Evolutionary conservation across 2,329 filamentous ascomycete species (phyloP), one percentile per base, ranked within the genome.

Genomic region (Coccinonectria pachysandricola): DNA sequence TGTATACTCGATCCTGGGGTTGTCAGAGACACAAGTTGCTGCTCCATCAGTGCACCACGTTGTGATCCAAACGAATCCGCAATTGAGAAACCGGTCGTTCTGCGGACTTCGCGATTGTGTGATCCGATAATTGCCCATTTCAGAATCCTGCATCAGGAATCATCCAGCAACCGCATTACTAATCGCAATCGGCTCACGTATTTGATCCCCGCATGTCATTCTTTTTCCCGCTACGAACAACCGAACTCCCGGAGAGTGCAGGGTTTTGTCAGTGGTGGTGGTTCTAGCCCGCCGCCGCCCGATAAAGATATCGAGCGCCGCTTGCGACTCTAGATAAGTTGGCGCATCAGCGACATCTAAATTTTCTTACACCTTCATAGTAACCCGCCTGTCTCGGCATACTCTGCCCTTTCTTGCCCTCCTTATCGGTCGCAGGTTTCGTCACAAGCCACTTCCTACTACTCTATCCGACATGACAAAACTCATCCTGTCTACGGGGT

Each of bases 401-500:
- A 26, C 20, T 17, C 15, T 24, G 25, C 32, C 24, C 9, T 21
- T 24, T 29, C 12, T 26, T 24, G 20, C 24, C 12, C 22, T 21
- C 8, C 19, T 26, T 15, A 13, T n/a, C 19, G n/a, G n/a, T n/a
- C n/a, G n/a, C n/a, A n/a, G n/a, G n/a, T n/a, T n/a, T n/a, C n/a
- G n/a, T n/a, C n/a, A n/a, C n/a, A n/a, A n/a, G n/a, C 16, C 18
- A 19, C 21, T 10, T 25, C 19, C 17, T 20, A 27, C 15, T 8
- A 14, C 13, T 9, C 14, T 29, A 12, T 27, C 27, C 48, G 52
- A 37, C 49, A 76, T 70, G 66, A 84, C 84, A 62, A 84, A 84
- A 63, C 65, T 92, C 51, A 71, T 92, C 39, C 72, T 92, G 28
- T 92, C 83, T 30, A 92, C 85, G 40, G 84, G 80, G 84, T 91